phyloP scores from a whole-genome alignment of 2,329 filamentous ascomycete species.

The Curvularia sp. region DNA sequence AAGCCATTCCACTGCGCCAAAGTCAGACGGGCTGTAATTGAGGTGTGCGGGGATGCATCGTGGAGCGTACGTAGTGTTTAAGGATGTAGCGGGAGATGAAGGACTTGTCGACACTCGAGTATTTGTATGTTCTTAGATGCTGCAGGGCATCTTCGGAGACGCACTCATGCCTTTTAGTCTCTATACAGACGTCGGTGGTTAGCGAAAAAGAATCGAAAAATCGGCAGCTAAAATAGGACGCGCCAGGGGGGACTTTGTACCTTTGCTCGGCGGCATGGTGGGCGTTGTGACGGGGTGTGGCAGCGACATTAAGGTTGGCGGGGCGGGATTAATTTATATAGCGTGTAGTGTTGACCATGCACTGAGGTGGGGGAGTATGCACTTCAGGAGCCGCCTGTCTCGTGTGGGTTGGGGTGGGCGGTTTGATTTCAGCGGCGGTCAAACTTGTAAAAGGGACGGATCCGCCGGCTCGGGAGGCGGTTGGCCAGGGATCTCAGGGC shows the following conservation, averaged over 20 bases:
- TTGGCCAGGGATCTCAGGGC: constrained; percentile 2
- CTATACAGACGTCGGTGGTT: constrained; percentile 41
- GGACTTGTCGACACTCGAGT: constrained; percentile 96
- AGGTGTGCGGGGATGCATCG: constrained; percentile 7
- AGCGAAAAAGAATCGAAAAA: constrained; percentile 15
- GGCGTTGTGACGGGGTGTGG: constrained; percentile 48
- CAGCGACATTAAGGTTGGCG: constrained; percentile 45
- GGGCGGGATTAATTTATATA: constrained; percentile 37
- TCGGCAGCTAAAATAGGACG: constrained; percentile 1
- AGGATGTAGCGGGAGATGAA: constrained; percentile 92
- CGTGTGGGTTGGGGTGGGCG: constrained; percentile 22
- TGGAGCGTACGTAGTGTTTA: constrained; percentile 82
- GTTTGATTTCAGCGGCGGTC: constrained; percentile 16
- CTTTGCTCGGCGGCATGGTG: constrained; percentile 50
- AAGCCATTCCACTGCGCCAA: constrained; percentile 87
- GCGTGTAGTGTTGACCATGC: constrained; percentile 22
- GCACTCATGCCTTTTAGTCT: constrained; percentile 71
- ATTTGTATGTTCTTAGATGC: constrained; percentile 95
- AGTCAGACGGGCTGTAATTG: constrained; percentile 34
- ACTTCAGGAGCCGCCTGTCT: constrained; percentile 24
- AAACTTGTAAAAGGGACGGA: constrained; percentile 26
- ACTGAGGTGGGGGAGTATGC: constrained; percentile 24
- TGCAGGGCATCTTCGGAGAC: constrained; percentile 89
- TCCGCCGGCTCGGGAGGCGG: constrained; percentile 26
- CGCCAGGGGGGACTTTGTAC: constrained; percentile 25